A percentile compares a stretch with the other conserved stretches of the same genome.
Conservation (phyloP, 345 rosid genomes). For the Sisymbrium irio region DNA sequence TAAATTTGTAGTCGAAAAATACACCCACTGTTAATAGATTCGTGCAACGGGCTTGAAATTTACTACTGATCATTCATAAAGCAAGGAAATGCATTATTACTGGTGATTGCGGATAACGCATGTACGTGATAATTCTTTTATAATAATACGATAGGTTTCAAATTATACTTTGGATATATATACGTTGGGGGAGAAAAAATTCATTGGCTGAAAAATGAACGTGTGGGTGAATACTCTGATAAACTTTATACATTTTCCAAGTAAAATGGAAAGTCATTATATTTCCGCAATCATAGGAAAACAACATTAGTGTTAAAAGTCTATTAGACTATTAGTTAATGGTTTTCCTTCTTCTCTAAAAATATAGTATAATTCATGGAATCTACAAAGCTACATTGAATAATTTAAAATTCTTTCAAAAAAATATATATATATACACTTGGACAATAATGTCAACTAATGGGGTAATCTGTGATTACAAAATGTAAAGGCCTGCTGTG, state of each 20-base stretch:
- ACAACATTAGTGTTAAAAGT: not conserved
- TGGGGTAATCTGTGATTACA: not conserved
- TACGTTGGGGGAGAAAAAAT: not conserved
- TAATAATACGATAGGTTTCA: not conserved
- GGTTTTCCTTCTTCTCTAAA: not conserved
- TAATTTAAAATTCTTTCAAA: too few relatives aligned
- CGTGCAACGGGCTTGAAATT: conserved; percentile 5
- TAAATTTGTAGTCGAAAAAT: not conserved
- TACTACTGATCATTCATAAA: not conserved
- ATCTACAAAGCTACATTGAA: not conserved
- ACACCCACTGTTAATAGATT: conserved; percentile 3
- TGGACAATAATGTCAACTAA: not conserved
- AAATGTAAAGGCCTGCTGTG: not conserved
- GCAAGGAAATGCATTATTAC: conserved; percentile 19
- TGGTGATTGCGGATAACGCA: conserved; percentile 18
- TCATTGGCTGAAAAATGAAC: conserved; percentile 14
- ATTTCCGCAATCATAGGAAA: not conserved
- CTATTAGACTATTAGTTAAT: not conserved
- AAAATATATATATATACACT: not conserved
- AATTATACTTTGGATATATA: not conserved
- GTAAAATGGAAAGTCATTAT: not conserved
- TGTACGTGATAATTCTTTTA: not conserved
- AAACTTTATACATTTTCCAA: not conserved
- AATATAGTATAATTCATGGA: not conserved
- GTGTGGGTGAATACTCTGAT: conserved; percentile 13